Conservation (phyloP, 1,284 basidiomycete genomes). For the Apiotrichum montevideense region DNA sequence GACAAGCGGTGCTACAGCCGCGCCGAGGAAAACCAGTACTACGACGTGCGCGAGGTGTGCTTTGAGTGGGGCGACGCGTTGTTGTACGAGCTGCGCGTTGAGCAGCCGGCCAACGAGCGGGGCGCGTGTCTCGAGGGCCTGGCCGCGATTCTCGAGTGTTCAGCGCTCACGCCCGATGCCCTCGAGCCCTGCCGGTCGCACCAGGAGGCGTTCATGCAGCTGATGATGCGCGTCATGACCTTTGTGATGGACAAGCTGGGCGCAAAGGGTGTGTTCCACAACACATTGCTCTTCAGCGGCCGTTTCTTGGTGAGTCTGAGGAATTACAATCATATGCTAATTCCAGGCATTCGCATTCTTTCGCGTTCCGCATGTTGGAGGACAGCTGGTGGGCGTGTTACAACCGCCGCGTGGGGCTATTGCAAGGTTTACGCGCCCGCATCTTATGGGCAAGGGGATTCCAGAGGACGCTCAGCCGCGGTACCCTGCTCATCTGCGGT, state of each 20-base stretch:
- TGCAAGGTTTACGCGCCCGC: constrained; percentile 41
- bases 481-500: constrained; percentile 40
- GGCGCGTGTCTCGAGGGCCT: constrained; percentile 51
- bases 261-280: constrained; percentile 53
- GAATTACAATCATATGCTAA: background rate
- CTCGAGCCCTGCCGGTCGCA: constrained; percentile 37
- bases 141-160: constrained; percentile 48
- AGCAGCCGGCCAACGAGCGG: constrained; percentile 48
- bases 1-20: constrained; percentile 37
- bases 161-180: constrained; percentile 41
- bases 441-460: constrained; percentile 22
- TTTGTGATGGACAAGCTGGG: constrained; percentile 53
- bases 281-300: constrained; percentile 51
- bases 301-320: constrained; percentile 42
- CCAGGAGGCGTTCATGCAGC: constrained; percentile 38
- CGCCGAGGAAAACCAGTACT: constrained; percentile 27
- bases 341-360: constrained; percentile 51
- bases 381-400: constrained; percentile 50
- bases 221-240: constrained; percentile 47
- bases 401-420: constrained; percentile 48
- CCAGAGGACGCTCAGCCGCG: constrained; percentile 23
- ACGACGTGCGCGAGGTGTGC: constrained; percentile 31
- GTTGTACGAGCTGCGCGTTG: constrained; percentile 42
- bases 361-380: constrained; percentile 50
- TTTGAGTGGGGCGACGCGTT: constrained; percentile 45